Conservation (phyloP, 2,329 filamentous ascomycete genomes). For the Ceratocystis diversiconidia region DNA sequence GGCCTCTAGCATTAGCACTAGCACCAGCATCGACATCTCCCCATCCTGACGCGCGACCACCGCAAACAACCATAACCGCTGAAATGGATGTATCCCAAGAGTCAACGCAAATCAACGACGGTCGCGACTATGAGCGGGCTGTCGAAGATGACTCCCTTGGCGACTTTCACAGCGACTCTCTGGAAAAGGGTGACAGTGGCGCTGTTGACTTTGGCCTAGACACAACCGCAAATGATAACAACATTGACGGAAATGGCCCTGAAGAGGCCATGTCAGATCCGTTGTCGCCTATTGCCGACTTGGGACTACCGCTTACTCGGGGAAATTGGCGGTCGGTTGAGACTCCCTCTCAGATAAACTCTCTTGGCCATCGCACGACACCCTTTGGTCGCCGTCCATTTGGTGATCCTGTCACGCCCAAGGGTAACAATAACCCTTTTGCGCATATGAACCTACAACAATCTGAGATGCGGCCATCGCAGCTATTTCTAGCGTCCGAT, state of each 20-base stretch:
- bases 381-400: slow-evolving; percentile 23
- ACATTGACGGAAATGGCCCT: slow-evolving; percentile 26
- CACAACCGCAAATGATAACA: slow-evolving; percentile 30
- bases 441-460: slow-evolving; percentile 5
- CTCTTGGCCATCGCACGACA: slow-evolving; percentile 22
- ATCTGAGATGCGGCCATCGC: slow-evolving; percentile 25
- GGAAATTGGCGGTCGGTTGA: slow-evolving; percentile 27
- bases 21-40: neutral
- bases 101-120: slow-evolving; percentile 42
- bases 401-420: slow-evolving; percentile 35
- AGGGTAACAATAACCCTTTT: slow-evolving; percentile 36
- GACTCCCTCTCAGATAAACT: slow-evolving; percentile 25
- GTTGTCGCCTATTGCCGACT: slow-evolving; percentile 23
- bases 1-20: neutral
- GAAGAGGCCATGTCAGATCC: slow-evolving; percentile 28
- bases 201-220: slow-evolving; percentile 22
- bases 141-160: slow-evolving; percentile 20
- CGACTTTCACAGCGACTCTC: slow-evolving; percentile 21
- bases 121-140: slow-evolving; percentile 40
- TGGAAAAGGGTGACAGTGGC: slow-evolving; percentile 20
- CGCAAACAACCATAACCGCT: slow-evolving; percentile 1
- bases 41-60: neutral
- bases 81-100: slow-evolving; percentile 21
- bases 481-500: slow-evolving; percentile 38
- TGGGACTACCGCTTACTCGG: slow-evolving; percentile 28